phyloP scores from a whole-genome alignment of 1,139 yeast genomes.

The Kurtzmaniella natalensis region DNA sequence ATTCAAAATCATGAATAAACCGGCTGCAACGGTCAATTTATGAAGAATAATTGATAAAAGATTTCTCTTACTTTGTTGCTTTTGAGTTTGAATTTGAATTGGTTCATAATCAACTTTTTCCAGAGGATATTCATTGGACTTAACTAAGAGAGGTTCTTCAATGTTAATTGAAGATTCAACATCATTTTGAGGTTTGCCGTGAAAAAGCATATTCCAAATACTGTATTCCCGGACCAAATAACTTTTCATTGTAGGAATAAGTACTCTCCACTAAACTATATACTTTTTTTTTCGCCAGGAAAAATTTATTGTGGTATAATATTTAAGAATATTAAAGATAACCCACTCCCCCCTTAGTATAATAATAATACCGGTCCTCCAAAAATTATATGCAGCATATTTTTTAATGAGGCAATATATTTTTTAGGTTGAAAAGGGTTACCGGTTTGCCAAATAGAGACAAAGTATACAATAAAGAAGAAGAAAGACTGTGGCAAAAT shows the following conservation, averaged over 20 bases:
- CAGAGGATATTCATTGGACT: background rate
- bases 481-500: too few relatives aligned
- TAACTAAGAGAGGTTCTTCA: background rate
- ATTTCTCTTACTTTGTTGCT: constrained; percentile 1
- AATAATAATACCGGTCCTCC: too few relatives aligned
- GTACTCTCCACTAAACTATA: background rate
- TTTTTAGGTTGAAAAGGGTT: too few relatives aligned
- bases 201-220: constrained; percentile 19
- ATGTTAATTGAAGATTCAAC: background rate
- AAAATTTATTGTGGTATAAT: background rate
- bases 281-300: constrained; percentile 1
- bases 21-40: too few relatives aligned
- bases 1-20: too few relatives aligned
- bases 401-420: too few relatives aligned
- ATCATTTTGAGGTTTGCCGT: constrained; percentile 11
- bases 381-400: too few relatives aligned
- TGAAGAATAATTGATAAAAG: background rate
- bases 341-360: too few relatives aligned
- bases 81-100: constrained; percentile 2
- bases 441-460: too few relatives aligned
- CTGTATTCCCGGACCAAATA: constrained; percentile 15
- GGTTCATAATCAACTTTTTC: constrained; percentile 2
- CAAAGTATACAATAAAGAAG: too few relatives aligned
- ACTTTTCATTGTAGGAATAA: constrained; percentile 12
- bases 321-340: too few relatives aligned